Evolutionary conservation across 805 yeast genomes (phyloP), one percentile per base, ranked within the genome.

Genomic region (Pichia cabralensis): DNA sequence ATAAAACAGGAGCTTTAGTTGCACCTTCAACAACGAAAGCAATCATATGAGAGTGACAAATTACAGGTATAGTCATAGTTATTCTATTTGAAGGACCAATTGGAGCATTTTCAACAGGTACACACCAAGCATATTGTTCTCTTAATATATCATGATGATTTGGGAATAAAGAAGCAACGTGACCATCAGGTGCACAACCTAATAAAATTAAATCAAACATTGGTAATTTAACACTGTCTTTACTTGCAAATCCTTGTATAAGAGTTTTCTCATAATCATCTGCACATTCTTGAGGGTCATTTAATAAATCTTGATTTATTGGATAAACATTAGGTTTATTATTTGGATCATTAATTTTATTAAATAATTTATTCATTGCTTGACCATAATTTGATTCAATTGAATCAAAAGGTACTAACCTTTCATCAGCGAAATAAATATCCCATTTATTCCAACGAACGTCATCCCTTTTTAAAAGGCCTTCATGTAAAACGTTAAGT

Each of bases 181-280:
- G 98, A 16, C 98, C 98, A 58, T 89, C 98, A 3, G 97, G 97
- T 1, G 98, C 98, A 66, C 97, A 89, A 18, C 98, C 98, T 39
- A 92, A 67, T 45, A 92, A 64, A 42, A 92, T 71, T 35, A 92
- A 62, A 58, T 92, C 97, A 61, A 92, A 89, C 74, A 84, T 77
- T 40, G 98, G 98, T 42, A 89, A 69, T 60, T 88, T 86, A 37
- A 92, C 98, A 13, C 95, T 80, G 58, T 92, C 97, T 55, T 94
- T 89, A 35, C 83, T 86, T 9, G 98, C 98, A 63, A 92, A 92
- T 35, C 89, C 92, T 51, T 73, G 75, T 38, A 92, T 82, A 36
- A 92, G 65, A 15, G 76, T 66, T 60, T 85, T 83, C 53, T 92
- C 98, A 60, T 92, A 92, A 44, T 66, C 71, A 55, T 92, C 97